These are phyloP conservation scores for Fusarium tricinctum DNA, from an alignment of 2,329 filamentous ascomycete genomes.

Conservation along the genomic window DNA sequence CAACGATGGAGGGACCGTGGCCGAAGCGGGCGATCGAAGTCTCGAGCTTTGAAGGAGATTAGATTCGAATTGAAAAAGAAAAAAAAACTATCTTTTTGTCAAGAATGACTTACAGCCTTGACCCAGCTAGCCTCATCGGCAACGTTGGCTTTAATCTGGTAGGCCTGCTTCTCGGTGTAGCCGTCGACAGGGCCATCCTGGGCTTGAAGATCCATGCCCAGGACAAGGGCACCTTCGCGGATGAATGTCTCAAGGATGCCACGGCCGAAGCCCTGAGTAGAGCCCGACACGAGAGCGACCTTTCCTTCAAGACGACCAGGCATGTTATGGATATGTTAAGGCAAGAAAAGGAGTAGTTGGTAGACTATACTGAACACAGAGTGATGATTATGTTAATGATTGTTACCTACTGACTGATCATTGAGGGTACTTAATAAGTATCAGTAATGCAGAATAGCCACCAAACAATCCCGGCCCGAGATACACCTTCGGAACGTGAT, in stretches of 20 bases:
- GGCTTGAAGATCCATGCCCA: constrained; percentile 23
- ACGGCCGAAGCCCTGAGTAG: constrained; percentile 30
- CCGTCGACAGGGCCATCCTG: constrained; percentile 30
- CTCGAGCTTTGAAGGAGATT: constrained; percentile 20
- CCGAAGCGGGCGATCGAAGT: constrained; percentile 28
- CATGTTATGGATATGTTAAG: background rate
- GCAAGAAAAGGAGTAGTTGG: no score
- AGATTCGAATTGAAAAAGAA: no score
- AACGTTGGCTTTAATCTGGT: constrained; percentile 41
- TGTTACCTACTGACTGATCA: no score
- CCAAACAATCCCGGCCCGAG: no score
- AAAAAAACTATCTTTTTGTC: no score
- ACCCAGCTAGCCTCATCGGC: constrained; percentile 37
- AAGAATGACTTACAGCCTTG: constrained; percentile 19
- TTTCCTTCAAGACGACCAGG: constrained; percentile 34
- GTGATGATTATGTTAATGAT: no score
- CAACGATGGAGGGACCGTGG: constrained; percentile 22
- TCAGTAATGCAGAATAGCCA: no score
- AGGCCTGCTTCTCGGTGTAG: constrained; percentile 34
- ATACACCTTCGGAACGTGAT: no score
- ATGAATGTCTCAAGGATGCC: constrained; percentile 30
- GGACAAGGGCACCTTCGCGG: constrained; percentile 25
- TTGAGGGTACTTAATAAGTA: no score
- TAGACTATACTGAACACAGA: no score
- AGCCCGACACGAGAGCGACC: constrained; percentile 24